A percentile compares a stretch with the other conserved stretches of the same genome.
Evolutionary conservation across 495 filamentous ascomycete genomes (phyloP).

Genomic region (Neurospora intermedia): DNA sequence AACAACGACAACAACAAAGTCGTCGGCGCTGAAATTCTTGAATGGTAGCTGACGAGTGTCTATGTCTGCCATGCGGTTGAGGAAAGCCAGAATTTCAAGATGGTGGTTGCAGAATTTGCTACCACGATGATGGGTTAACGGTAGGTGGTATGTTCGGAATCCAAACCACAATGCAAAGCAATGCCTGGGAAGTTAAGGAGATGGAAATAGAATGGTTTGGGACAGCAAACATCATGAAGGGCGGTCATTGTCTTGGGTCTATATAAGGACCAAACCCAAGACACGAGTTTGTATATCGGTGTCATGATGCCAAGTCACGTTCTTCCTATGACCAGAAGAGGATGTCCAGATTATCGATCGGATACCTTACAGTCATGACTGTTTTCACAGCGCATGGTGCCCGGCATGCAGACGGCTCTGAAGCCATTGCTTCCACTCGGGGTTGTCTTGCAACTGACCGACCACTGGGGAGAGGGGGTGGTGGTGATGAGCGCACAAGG

Average conservation of each 20-base stretch:
- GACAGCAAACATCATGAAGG: neutral
- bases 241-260: neutral
- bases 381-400: neutral
- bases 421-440: neutral
- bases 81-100: neutral
- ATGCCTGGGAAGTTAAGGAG: neutral
- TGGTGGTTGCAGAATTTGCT: neutral
- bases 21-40: neutral
- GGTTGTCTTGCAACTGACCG: neutral
- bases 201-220: neutral
- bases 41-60: neutral
- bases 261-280: neutral
- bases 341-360: neutral
- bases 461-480: neutral
- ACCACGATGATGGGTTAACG: neutral
- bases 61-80: neutral
- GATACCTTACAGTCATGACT: neutral
- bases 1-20: neutral
- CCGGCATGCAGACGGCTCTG: neutral
- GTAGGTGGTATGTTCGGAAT: neutral
- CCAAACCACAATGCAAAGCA: neutral
- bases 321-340: neutral
- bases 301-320: neutral
- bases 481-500: neutral
- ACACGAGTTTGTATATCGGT: neutral